Base-by-base conservation (phyloP, 805 yeast species). In the Starmerella riodocensis region DNA sequence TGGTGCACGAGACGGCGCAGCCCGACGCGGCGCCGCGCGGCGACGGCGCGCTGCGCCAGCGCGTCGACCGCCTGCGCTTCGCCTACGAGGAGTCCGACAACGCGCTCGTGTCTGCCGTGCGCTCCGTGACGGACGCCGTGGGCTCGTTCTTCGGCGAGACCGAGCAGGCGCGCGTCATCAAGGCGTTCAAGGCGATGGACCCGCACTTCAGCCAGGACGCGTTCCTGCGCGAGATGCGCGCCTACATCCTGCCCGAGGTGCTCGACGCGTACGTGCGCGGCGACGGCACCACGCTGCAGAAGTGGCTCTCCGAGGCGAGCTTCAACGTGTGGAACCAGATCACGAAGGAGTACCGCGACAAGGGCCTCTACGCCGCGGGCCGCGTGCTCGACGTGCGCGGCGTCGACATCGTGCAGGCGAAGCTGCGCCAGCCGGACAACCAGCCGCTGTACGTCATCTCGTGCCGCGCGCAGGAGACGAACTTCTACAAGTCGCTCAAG, bases 251-350 rank as follows among this genome's bases (percentile, higher is more conserved):
- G 41, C 98, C 99, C 9, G 99, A 91, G 61, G 74, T 91, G 26
- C 67, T 91, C 54, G 99, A 91, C 56, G 96, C 97, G 6, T 86
- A 85, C 62, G 83, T 83, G 43, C 79, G 79, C 51, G 94, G 94
- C 49, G 96, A 91, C 52, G 88, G 77, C 47, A 69, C 69, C 36
- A 77, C 77, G 17, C 69, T 91, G 58, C 82, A 86, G 60, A 65
- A 67, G 53, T 91, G 99, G 99, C 73, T 91, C 43, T 78, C 93
- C 36, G 98, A 91, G 63, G 97, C 97, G 22, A 96, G 98, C 32
- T 88, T 64, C 65, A 88, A 88, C 58, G 93, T 91, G 43, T 84
- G 93, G 73, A 74, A 80, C 50, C 94, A 95, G 25, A 83, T 81
- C 59, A 85, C 88, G 59, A 91, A 91, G 62, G 93, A 82, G 57